Base-by-base conservation (phyloP, 177 flowering plant genomes). In the Vitis hybrid region DNA sequence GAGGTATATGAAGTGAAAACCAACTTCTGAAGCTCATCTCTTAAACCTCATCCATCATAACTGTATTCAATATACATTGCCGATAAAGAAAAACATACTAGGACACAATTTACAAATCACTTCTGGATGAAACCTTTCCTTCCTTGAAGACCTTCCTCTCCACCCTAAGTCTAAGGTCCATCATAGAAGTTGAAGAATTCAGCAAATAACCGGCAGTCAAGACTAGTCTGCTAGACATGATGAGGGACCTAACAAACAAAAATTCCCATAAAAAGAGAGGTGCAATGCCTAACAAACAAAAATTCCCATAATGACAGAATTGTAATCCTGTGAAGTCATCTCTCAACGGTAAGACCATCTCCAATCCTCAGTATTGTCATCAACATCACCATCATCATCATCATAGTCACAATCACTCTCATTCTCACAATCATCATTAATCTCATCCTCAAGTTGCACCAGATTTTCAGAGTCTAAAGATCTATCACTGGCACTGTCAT, bases 381-480 rank as follows among this genome's bases (percentile, higher is more conserved):
- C 69, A 54, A 51, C 64, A 35, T 18, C 73, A 15, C 62, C 74
- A 63, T 27, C 70, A 9, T 20, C 58, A 72, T 17, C 17, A 55
- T 51, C 69, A n/a, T 51, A 64, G 66, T 1, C 48, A 12, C 30
- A 27, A 27, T 27, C 30, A 27, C 30, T 27, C 8, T 68, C 56
- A 60, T 21, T 24, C n/a, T 64, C 68, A 35, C 58, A 63, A 69
- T 71, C 74, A 67, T 32, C 69, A 51, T 56, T 18, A n/a, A 51
- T 27, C 21, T 79, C 82, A 51, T 80, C 80, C 6, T 75, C 83
- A 60, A 54, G 55, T 4, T 61, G 49, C 2, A 50, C 72, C n/a
- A 32, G 27, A 46, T 62, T 74, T n/a, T 61, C 67, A 21, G 35
- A 4, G 8, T 18, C 64, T n/a, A 52, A 41, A 55, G 74, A 58